Conservation (phyloP, 2,329 filamentous ascomycete genomes). For the Aspergillus sp. region DNA sequence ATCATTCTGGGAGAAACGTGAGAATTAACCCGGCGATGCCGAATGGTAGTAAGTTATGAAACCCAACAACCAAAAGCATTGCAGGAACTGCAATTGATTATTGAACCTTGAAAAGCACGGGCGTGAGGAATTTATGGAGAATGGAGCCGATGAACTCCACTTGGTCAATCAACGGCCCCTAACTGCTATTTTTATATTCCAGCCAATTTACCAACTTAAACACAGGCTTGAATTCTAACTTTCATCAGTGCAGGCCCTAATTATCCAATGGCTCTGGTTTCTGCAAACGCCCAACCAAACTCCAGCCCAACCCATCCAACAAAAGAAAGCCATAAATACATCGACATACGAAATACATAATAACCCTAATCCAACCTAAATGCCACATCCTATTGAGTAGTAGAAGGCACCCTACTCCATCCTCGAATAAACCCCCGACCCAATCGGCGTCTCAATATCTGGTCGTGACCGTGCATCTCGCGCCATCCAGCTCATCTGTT, state of each 20-base stretch:
- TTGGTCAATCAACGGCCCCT: no score
- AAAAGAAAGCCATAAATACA: not conserved
- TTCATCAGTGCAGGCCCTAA: not conserved
- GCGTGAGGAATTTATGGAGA: no score
- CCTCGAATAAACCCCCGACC: not conserved
- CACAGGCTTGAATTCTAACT: not conserved
- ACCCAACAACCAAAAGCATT: not conserved
- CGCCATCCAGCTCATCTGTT: slow-evolving; percentile 24
- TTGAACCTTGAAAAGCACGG: no score
- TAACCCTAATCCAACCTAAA: not conserved
- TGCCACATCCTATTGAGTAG: not conserved
- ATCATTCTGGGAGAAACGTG: no score
- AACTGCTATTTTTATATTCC: no score
- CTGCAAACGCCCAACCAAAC: not conserved
- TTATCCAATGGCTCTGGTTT: not conserved
- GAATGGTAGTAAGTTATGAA: no score
- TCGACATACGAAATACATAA: no score
- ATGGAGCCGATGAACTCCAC: no score
- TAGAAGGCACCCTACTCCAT: not conserved
- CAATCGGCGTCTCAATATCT: not conserved
- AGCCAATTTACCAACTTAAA: not conserved
- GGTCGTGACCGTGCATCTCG: not conserved
- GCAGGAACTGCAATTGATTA: not conserved
- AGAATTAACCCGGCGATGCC: no score
- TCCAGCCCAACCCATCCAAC: not conserved